Conservation (phyloP, 108 stramenopile genomes). For the Fragilariopsis cylindrus region DNA sequence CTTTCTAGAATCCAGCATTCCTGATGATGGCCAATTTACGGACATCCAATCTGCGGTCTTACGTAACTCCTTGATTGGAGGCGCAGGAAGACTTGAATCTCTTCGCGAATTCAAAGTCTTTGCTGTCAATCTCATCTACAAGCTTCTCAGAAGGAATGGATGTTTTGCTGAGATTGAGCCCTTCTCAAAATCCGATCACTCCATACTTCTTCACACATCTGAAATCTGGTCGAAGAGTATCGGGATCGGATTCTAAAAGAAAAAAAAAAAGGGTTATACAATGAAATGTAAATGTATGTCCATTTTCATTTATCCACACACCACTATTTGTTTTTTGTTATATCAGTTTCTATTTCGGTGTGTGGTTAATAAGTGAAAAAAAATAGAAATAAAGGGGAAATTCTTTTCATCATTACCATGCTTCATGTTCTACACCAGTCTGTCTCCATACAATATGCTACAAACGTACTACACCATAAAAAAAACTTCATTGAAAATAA, state of each 20-base stretch:
- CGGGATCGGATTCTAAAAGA: slow-evolving; percentile 15
- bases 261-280: background rate
- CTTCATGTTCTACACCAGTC: too few species aligned
- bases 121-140: slow-evolving; percentile 55
- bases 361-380: too few species aligned
- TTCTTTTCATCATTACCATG: too few species aligned
- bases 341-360: too few species aligned
- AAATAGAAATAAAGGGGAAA: too few species aligned
- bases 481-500: too few species aligned
- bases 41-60: slow-evolving; percentile 21
- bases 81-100: slow-evolving; percentile 40
- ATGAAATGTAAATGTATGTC: too few species aligned
- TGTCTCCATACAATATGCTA: too few species aligned
- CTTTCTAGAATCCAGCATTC: background rate
- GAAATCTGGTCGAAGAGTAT: slow-evolving; percentile 45
- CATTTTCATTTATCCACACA: too few species aligned
- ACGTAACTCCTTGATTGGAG: slow-evolving; percentile 21
- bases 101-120: slow-evolving; percentile 60
- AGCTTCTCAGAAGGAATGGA: slow-evolving; percentile 36
- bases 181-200: slow-evolving; percentile 19
- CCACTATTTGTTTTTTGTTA: too few species aligned
- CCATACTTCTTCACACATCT: slow-evolving; percentile 35
- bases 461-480: too few species aligned
- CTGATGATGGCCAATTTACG: background rate
- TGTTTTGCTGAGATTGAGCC: slow-evolving; percentile 25